phyloP scores from a whole-genome alignment of 106 monocot genomes.

The Allium sativum region DNA sequence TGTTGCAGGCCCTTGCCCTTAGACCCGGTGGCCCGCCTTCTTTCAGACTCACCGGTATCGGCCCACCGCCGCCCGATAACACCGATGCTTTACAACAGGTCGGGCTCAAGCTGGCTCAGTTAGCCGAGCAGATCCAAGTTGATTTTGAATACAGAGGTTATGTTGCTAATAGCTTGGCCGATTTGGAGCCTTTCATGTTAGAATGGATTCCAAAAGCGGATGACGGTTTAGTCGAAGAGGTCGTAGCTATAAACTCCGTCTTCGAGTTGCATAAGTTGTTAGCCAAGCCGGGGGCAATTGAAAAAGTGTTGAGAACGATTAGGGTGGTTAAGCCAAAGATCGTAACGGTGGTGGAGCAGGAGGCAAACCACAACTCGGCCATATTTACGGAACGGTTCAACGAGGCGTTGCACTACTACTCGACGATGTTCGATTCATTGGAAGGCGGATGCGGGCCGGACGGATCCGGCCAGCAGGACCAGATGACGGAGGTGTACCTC shows the following conservation, averaged over 20 bases:
- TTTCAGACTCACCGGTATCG: constrained; percentile 81
- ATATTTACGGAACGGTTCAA: constrained; percentile 79
- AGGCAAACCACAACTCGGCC: constrained; percentile 74
- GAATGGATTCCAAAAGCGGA: neutral
- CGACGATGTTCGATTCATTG: constrained; percentile 90
- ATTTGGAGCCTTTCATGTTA: constrained; percentile 71
- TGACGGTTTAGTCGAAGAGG: constrained; percentile 2
- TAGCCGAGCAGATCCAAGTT: constrained; percentile 63
- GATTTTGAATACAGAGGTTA: constrained; percentile 67
- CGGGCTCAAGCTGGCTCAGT: constrained; percentile 75
- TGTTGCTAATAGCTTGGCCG: constrained; percentile 54
- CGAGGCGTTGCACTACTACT: constrained; percentile 93
- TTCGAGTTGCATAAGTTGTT: constrained; percentile 79
- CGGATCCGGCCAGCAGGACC: constrained; percentile 17
- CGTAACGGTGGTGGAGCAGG: constrained; percentile 80
- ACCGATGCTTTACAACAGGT: constrained; percentile 62
- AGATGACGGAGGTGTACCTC: constrained; percentile 69
- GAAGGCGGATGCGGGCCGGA: constrained; percentile 33
- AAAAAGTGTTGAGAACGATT: constrained; percentile 42
- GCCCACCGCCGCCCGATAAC: constrained; percentile 67
- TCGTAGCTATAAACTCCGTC: constrained; percentile 74
- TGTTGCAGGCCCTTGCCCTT: constrained; percentile 85
- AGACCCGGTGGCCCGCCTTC: constrained; percentile 78
- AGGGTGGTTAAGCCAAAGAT: constrained; percentile 47
- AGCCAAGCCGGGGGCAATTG: constrained; percentile 33